Conservation (phyloP, 495 filamentous ascomycete genomes). For the Neurospora sp. region DNA sequence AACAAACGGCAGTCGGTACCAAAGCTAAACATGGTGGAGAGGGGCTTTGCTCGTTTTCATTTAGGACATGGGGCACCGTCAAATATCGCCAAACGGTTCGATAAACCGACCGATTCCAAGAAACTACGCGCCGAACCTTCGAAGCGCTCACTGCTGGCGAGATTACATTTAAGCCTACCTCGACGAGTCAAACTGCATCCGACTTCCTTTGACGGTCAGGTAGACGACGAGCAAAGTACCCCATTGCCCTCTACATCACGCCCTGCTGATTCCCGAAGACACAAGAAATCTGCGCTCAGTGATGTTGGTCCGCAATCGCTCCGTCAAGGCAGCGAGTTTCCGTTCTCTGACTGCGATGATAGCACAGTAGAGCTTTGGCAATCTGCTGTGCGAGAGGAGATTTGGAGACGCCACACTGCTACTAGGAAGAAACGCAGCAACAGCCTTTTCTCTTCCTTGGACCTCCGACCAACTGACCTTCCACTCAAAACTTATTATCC, state of each 20-base stretch:
- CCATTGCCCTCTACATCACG: background rate
- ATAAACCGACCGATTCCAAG: constrained; percentile 16
- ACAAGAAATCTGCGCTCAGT: background rate
- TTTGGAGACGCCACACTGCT: constrained; percentile 9
- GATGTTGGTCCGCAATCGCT: background rate
- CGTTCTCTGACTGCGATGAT: constrained; percentile 7
- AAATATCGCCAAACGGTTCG: constrained; percentile 23
- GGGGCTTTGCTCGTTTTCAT: constrained; percentile 22
- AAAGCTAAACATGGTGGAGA: constrained; percentile 19
- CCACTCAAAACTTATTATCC: background rate
- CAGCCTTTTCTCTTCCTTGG: background rate
- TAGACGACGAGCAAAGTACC: background rate
- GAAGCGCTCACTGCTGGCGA: constrained; percentile 24
- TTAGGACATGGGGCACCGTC: constrained; percentile 17
- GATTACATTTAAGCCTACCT: constrained; percentile 23
- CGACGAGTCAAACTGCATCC: constrained; percentile 16
- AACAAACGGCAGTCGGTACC: constrained; percentile 16
- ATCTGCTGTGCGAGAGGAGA: constrained; percentile 15
- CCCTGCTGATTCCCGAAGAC: background rate
- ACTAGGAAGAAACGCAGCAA: constrained; percentile 5
- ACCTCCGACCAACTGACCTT: background rate
- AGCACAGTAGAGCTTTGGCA: constrained; percentile 14
- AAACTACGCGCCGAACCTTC: constrained; percentile 1
- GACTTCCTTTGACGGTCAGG: constrained; percentile 11
- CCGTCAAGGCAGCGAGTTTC: background rate